Evolutionary conservation across 345 rosid genomes (phyloP), one percentile per base, ranked within the genome.

Genomic region (Acer saccharum): DNA sequence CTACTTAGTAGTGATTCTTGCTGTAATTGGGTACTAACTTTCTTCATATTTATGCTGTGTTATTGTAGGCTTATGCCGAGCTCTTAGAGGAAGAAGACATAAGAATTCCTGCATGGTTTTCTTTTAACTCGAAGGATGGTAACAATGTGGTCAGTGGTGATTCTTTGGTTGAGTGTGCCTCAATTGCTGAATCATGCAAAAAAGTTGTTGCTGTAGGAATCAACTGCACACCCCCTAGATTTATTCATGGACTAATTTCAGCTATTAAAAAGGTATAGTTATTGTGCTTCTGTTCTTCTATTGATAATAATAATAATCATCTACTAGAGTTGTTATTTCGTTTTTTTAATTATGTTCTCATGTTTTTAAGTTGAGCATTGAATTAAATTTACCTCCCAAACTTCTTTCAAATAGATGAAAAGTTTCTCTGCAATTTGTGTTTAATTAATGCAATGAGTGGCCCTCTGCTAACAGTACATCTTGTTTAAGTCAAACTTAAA

Each of bases 211-310:
- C 94, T 13, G 90, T 92, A 43, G 97, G 97, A 78, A 90, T 92
- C 81, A 92, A 92, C 83, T 92, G 97, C 86, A 89, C 97, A 1
- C 95, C 95, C 68, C 95, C 97, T 79, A 87, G 95, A 78, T 91
- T 86, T 81, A 93, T 89, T n/a, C 87, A 87, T 74, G 91, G 77
- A 7, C 84, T 89, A 69, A 88, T 92, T 67, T 44, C 68, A 71
- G 85, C 88, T 17, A 82, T 86, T 9, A 83, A 83, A 77, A 88
- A 87, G 95, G 94, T 90, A 65, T n/a, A 18, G 4, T 6, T 60
- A 27, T 83, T 35, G 4, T n/a, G 61, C 29, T 75, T 66, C n/a
- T 68, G 7, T 52, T 69, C 17, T 68, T 76, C 17, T 58, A 61
- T 57, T 67, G 27, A 50, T 69, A 16, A 11, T 52, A 16, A 11